Conservation (phyloP, 2,329 filamentous ascomycete genomes). For the Myriangium duriaei region DNA sequence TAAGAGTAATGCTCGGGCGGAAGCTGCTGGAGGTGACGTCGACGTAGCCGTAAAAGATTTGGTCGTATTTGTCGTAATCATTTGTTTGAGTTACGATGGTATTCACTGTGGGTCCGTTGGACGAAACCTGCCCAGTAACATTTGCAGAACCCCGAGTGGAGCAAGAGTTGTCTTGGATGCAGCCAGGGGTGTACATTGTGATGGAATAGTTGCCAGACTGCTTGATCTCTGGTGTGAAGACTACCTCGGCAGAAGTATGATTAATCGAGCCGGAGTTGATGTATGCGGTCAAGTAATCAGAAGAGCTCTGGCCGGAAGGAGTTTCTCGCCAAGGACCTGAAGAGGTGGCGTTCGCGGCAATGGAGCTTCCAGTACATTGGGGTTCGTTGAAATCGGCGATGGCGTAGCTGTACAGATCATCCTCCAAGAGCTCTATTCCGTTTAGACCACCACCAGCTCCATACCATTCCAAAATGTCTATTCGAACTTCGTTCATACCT, state of each 20-base stretch:
- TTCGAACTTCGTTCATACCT: conserved; percentile 74
- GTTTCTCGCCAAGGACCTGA: conserved; percentile 65
- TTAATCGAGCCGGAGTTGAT: conserved; percentile 37
- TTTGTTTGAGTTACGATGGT: conserved; percentile 77
- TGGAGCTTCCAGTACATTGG: conserved; percentile 53
- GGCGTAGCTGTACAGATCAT: conserved; percentile 59
- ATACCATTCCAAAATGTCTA: conserved; percentile 81
- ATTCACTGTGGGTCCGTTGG: conserved; percentile 37
- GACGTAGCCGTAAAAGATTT: conserved; percentile 74
- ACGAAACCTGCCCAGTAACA: conserved; percentile 57
- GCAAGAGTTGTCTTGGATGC: conserved; percentile 67
- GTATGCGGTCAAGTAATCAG: conserved; percentile 62
- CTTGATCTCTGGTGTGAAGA: conserved; percentile 72
- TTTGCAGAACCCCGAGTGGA: conserved; percentile 65
- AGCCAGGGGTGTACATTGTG: conserved; percentile 86
- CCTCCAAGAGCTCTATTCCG: conserved; percentile 76
- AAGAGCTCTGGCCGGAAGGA: conserved; percentile 55
- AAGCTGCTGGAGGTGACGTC: conserved; percentile 63
- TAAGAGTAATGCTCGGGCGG: conserved; percentile 66
- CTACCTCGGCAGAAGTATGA: conserved; percentile 52
- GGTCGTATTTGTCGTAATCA: conserved; percentile 91
- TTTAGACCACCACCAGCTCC: conserved; percentile 72
- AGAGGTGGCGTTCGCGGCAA: conserved; percentile 50
- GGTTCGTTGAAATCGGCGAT: conserved; percentile 83
- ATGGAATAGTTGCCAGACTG: conserved; percentile 88